A percentile compares a stretch with the other conserved stretches of the same genome.
Evolutionary conservation across 2,329 filamentous ascomycete species (phyloP).

Genomic region (Aspergillus sp.): DNA sequence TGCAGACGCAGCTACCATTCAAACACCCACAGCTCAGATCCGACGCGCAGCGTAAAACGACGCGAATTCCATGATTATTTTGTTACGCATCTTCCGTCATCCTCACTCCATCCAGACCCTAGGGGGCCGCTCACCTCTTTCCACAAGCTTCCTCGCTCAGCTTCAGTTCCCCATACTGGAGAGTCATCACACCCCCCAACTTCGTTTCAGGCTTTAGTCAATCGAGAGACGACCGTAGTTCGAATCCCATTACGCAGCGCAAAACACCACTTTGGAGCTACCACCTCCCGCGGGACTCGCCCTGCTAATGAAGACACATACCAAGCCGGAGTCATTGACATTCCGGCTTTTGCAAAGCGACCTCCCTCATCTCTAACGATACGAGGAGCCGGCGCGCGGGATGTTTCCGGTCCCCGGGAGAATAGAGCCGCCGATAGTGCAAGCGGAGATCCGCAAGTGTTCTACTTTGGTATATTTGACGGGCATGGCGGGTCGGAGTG

Average conservation of each 20-base stretch:
- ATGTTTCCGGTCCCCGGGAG: slow-evolving; percentile 48
- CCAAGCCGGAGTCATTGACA: slow-evolving; percentile 89
- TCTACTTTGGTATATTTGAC: slow-evolving; percentile 97
- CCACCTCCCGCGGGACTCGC: slow-evolving; percentile 77
- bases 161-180: slow-evolving; percentile 76
- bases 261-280: slow-evolving; percentile 92
- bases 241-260: slow-evolving; percentile 91
- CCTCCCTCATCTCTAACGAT: slow-evolving; percentile 68
- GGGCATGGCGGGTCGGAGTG: slow-evolving; percentile 92
- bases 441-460: slow-evolving; percentile 90
- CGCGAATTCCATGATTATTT: slow-evolving; percentile 92
- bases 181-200: slow-evolving; percentile 55
- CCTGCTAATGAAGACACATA: slow-evolving; percentile 92
- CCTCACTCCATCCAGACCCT: slow-evolving; percentile 88
- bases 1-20: slow-evolving; percentile 32
- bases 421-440: slow-evolving; percentile 72
- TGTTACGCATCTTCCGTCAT: slow-evolving; percentile 91
- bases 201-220: slow-evolving; percentile 63
- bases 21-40: slow-evolving; percentile 22
- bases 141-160: slow-evolving; percentile 84
- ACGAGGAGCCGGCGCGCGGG: slow-evolving; percentile 29
- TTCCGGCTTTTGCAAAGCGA: slow-evolving; percentile 89
- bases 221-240: slow-evolving; percentile 87
- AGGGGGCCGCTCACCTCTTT: slow-evolving; percentile 66
- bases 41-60: slow-evolving; percentile 31